Evolutionary conservation across 306 rosid species (phyloP), one percentile per base, ranked within the genome.

Genomic region (Vicia sativa): DNA sequence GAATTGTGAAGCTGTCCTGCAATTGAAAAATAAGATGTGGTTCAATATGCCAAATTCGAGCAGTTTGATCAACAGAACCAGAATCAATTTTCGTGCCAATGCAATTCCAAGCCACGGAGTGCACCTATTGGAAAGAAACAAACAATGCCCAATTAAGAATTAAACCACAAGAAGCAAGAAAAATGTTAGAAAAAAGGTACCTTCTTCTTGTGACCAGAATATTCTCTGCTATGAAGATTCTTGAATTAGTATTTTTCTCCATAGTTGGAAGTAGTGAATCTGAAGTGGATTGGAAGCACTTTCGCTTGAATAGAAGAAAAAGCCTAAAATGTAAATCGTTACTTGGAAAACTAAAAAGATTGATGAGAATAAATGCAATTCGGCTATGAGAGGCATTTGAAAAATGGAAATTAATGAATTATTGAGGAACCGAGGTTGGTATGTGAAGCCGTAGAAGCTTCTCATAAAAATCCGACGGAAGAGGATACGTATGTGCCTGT

Each of bases 31-130:
- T 2, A 23, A 1, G 26, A 55, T 92, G 95, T 11, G 89, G 89
- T 49, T 92, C 98, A 75, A 92, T 85, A 42, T 79, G 89, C 98
- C 96, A 92, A 39, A 92, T 79, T 63, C 96, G 83, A 65, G 98
- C 98, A 12, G 96, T 92, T 77, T 23, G 26, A 23, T 23, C 26
- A 23, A 23, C 26, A 23, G 26, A 92, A 8, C 98, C 98, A 59
- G 96, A 92, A 41, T 96, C 98, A 68, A 92, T 89, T 83, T 92
- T 89, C 28, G 91, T 87, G 70, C 96, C 96, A 13, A 68, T 60
- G 85, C 96, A 92, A 83, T 92, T 90, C 96, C 98, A 92, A 9
- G 96, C 96, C 78, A 90, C 93, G 1, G 93, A 90, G 79, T 92
- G 98, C 16, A 92, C 98, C 96, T 92, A 63, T 28, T 16, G 29